Base-by-base conservation (phyloP, 83 land plant species). In the Picea abies region DNA sequence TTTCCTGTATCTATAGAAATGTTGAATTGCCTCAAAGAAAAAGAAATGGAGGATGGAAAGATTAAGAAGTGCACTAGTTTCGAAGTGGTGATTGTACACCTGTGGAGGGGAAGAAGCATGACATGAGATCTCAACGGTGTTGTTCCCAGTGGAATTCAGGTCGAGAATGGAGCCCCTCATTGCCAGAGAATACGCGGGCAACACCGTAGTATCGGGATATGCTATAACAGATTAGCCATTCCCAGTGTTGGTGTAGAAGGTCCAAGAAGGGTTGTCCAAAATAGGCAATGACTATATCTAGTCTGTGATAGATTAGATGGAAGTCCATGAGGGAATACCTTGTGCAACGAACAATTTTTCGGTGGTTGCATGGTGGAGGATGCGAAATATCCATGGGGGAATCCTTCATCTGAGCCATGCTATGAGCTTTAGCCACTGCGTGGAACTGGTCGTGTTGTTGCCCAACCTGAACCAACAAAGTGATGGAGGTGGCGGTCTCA, bases 251-350 rank as follows among this genome's bases (percentile, higher is more conserved):
- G 83, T 83, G 56, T 16, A 9, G 16, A 79, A 41, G 65, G 77
- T 84, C 14, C 81, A 79, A 8, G 56, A 52, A 3, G 82, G 85
- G 39, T 3, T 84, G 58, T 15, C 56, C 4, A 58, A 69, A 20
- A n/a, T 84, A 35, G 56, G 23, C n/a, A 29, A 84, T 0, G 85
- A 79, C 49, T 84, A 84, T 39, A 37, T 68, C 11, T 23, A 69
- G 19, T 84, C 85, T 4, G 69, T 14, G 17, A 56, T 84, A 0
- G 78, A 84, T 22, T 84, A 82, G 85, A 9, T 84, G 65, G 85
- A 84, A 52, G 85, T 78, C 78, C 14, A 82, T 47, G 29, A 37
- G 49, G 83, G 83, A 2, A 23, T 60, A 2, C 83, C 78, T 15
- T 72, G 83, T 58, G 26, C 29, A 23, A 66, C 29, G 15, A 65